Evolutionary conservation across 2,329 filamentous ascomycete species (phyloP), one percentile per base, ranked within the genome.

Genomic region (Fusarium albidum): DNA sequence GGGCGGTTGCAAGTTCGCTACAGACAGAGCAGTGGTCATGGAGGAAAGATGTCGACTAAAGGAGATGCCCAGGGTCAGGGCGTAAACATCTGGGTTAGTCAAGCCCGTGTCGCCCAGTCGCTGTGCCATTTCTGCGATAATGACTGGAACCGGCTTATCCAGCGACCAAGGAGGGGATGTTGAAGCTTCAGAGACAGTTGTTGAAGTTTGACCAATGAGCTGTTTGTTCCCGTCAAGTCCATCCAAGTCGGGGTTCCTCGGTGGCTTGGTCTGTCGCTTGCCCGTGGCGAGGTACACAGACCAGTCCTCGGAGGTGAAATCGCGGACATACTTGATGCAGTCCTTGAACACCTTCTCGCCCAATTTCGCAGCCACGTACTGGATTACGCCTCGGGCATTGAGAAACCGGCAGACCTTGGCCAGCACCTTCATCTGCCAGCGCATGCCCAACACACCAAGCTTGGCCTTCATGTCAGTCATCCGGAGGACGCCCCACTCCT

Each of bases 361-460:
- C 10, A 84, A 79, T 31, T 78, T 79, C 5, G 83, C 83, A 4
- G 82, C 82, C 4, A 84, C 81, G 57, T 84, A 86, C 39, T 79
- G 78, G 15, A 85, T 75, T 25, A 82, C 77, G 6, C 83, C 84
- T 39, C 80, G 74, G 18, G 78, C 76, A 17, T 82, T 82, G 54
- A 86, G 77, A 61, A 83, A 83, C 13, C 85, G 79, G 39, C 81
- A 83, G 12, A 81, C 80, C 61, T 83, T 84, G 8, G 84, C 81
- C 33, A 85, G 70, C 7, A 81, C 80, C 60, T 82, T 83, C 82
- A 86, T 86, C 64, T 85, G 81, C 75, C 81, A 84, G 15, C 75
- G 75, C 61, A 78, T 77, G n/a, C 79, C 78, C 3, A 79, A 65
- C 13, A 86, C 77, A 5, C 82, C 83, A 25, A 87, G 73, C 65